A percentile compares a stretch with the other conserved stretches of the same genome.
These are phyloP conservation scores for Diaporthe citrichinensis DNA, from an alignment of 2,329 filamentous ascomycete genomes.

Conservation along the genomic window DNA sequence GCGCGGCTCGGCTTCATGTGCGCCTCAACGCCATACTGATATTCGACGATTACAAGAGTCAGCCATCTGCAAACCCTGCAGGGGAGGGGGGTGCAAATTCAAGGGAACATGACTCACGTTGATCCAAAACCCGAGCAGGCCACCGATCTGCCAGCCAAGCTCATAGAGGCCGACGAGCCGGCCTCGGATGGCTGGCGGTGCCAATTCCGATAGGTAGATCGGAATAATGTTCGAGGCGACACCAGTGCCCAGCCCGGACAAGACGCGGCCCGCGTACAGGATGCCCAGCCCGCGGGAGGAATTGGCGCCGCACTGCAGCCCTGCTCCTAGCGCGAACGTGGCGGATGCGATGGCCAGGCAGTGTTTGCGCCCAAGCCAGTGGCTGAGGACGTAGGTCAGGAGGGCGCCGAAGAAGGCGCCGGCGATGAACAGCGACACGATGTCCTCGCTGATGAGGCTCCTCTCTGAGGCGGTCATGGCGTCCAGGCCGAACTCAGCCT, in stretches of 20 bases:
- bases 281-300: constrained; percentile 72
- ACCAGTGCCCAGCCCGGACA: constrained; percentile 75
- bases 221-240: constrained; percentile 74
- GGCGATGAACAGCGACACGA: constrained; percentile 86
- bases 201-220: constrained; percentile 72
- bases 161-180: constrained; percentile 77
- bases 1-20: constrained; percentile 60
- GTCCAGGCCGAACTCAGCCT: constrained; percentile 75
- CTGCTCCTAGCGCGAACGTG: constrained; percentile 79
- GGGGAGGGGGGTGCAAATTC: background rate
- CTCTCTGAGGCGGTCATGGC: constrained; percentile 61
- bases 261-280: constrained; percentile 73
- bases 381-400: constrained; percentile 74
- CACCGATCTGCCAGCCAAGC: constrained; percentile 75
- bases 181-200: constrained; percentile 75
- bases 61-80: constrained; percentile 7
- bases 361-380: constrained; percentile 76
- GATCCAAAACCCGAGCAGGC: constrained; percentile 76
- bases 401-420: constrained; percentile 88
- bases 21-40: constrained; percentile 67
- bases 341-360: constrained; percentile 72
- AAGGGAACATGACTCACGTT: constrained; percentile 52
- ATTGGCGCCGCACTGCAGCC: constrained; percentile 78
- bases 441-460: constrained; percentile 78
- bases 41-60: background rate